A percentile compares a stretch with the other conserved stretches of the same genome.
Conservation (phyloP, 1,139 yeast genomes). For the Candida sanyaensis region DNA sequence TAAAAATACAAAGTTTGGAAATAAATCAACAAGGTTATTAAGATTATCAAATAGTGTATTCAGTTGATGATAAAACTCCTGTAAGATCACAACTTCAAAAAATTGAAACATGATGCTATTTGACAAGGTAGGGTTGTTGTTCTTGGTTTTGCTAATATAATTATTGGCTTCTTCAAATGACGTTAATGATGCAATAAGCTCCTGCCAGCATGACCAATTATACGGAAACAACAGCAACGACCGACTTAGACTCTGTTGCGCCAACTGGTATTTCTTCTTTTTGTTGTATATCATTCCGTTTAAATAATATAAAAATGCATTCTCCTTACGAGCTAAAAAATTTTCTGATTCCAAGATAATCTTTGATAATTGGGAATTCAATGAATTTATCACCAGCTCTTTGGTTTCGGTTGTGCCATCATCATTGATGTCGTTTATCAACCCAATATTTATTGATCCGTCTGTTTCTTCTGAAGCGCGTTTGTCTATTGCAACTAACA, state of each 20-base stretch:
- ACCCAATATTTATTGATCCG: constrained; percentile 45
- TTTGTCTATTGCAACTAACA: constrained; percentile 73
- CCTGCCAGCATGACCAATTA: constrained; percentile 96
- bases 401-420: constrained; percentile 7
- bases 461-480: constrained; percentile 72
- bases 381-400: constrained; percentile 16
- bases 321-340: constrained; percentile 28
- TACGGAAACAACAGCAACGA: constrained; percentile 71
- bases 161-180: constrained; percentile 63
- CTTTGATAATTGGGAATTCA: constrained; percentile 37
- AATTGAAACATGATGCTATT: constrained; percentile 59
- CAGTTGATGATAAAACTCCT: constrained; percentile 77
- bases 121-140: constrained; percentile 15
- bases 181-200: constrained; percentile 64
- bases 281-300: constrained; percentile 65
- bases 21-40: constrained; percentile 45
- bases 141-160: constrained; percentile 42
- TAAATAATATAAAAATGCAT: constrained; percentile 71
- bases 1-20: constrained; percentile 75
- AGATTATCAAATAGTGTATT: constrained; percentile 51
- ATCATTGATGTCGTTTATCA: constrained; percentile 15
- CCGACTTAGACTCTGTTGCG: constrained; percentile 58
- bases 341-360: constrained; percentile 44
- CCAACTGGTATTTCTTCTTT: constrained; percentile 59
- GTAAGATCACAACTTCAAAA: constrained; percentile 70